Conservation (phyloP, 345 rosid genomes). For the Gossypium herbaceum region DNA sequence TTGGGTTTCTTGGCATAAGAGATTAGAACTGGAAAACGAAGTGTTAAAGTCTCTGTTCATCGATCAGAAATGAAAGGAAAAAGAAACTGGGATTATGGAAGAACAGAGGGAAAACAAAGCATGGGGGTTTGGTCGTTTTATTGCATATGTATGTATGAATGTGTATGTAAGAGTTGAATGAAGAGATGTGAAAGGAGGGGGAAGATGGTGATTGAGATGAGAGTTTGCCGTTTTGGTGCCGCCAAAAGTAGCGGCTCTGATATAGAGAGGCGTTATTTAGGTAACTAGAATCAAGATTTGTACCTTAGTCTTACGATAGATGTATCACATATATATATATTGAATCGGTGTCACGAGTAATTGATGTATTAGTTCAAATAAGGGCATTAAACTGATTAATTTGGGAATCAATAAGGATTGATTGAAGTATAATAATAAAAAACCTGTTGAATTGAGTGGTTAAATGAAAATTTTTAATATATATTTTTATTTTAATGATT, state of each 20-base stretch:
- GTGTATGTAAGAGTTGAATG: neutral
- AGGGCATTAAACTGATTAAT: too few species aligned
- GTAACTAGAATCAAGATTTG: neutral
- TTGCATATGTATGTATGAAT: neutral
- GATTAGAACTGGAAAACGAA: constrained; percentile 40
- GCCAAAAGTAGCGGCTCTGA: constrained; percentile 75
- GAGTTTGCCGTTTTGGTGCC: constrained; percentile 65
- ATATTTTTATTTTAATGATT: too few species aligned
- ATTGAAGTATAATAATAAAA: too few species aligned
- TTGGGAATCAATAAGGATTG: too few species aligned
- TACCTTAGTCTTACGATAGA: too few species aligned
- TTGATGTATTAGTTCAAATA: too few species aligned
- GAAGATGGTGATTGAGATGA: constrained; percentile 14
- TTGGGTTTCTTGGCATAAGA: constrained; percentile 50
- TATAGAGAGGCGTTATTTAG: constrained; percentile 43
- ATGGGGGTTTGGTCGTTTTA: constrained; percentile 19
- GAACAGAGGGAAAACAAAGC: constrained; percentile 22
- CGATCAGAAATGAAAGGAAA: too few species aligned
- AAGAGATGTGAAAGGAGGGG: neutral
- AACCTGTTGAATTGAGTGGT: too few species aligned
- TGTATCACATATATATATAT: too few species aligned
- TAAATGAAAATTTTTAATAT: too few species aligned
- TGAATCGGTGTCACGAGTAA: too few species aligned
- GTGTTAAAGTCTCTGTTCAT: constrained; percentile 15
- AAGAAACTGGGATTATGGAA: too few species aligned